A percentile compares a stretch with the other conserved stretches of the same genome.
Conservation (phyloP, 2,329 filamentous ascomycete species). For the Orbilia oligospora region DNA sequence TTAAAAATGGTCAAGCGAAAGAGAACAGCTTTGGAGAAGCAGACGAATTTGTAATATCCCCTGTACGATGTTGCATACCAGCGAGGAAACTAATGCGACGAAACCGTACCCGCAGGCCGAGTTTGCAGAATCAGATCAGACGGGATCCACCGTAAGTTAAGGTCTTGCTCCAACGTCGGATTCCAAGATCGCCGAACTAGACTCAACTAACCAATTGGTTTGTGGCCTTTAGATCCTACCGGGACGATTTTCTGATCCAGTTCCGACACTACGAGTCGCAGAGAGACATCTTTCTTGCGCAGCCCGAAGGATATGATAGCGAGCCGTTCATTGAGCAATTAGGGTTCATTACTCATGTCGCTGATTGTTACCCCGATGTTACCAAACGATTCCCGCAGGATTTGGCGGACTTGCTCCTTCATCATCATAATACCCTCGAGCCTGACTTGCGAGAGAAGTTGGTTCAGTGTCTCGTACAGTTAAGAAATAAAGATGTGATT, state of each 20-base stretch:
- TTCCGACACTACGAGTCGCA: slow-evolving; percentile 93
- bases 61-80: slow-evolving; percentile 17
- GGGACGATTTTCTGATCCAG: slow-evolving; percentile 88
- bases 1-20: slow-evolving; percentile 63
- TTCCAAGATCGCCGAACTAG: slow-evolving; percentile 10
- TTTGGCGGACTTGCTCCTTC: slow-evolving; percentile 82
- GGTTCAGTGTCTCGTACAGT: slow-evolving; percentile 86
- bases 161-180: slow-evolving; percentile 42
- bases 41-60: slow-evolving; percentile 63
- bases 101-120: slow-evolving; percentile 60
- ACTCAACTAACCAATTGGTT: slow-evolving; percentile 8
- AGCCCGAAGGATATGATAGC: slow-evolving; percentile 78
- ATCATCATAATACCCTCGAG: slow-evolving; percentile 86
- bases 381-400: slow-evolving; percentile 83
- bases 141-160: slow-evolving; percentile 63
- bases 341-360: slow-evolving; percentile 92
- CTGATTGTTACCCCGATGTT: slow-evolving; percentile 90
- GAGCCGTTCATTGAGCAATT: slow-evolving; percentile 89
- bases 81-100: slow-evolving; percentile 23
- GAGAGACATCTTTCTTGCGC: slow-evolving; percentile 89
- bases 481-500: slow-evolving; percentile 92
- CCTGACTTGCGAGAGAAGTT: slow-evolving; percentile 92
- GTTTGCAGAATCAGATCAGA: slow-evolving; percentile 64
- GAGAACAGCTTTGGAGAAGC: slow-evolving; percentile 64
- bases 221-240: slow-evolving; percentile 77